A percentile compares a stretch with the other conserved stretches of the same genome.
phyloP scores from a whole-genome alignment of 1,284 basidiomycete genomes.

The Heimioporus retisporus region DNA sequence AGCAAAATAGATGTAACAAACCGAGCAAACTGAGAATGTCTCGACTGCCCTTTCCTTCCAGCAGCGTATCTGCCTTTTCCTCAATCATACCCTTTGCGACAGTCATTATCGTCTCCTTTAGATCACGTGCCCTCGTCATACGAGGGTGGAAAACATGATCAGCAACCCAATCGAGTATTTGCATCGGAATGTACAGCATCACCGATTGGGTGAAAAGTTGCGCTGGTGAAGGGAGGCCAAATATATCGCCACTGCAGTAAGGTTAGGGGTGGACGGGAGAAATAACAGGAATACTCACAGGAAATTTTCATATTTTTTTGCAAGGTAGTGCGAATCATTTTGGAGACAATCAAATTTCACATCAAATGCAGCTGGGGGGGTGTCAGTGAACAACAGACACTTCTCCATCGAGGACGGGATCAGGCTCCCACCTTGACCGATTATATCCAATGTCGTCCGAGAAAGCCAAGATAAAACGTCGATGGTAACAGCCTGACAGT shows the following conservation, averaged over 20 bases:
- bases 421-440: background rate
- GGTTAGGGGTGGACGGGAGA: background rate
- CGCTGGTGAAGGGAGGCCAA: constrained; percentile 24
- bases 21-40: constrained; percentile 57
- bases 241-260: constrained; percentile 26
- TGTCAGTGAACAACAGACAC: background rate
- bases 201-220: constrained; percentile 29
- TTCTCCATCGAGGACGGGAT: background rate
- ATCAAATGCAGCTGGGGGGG: constrained; percentile 51
- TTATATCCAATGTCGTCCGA: background rate
- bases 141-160: constrained; percentile 48
- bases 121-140: constrained; percentile 46
- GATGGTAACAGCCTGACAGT: background rate
- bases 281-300: constrained; percentile 39
- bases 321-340: constrained; percentile 50
- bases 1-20: constrained; percentile 26
- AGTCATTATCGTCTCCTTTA: constrained; percentile 28
- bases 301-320: constrained; percentile 43
- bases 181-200: constrained; percentile 26
- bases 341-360: constrained; percentile 48
- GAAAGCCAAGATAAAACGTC: background rate
- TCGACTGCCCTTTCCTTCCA: constrained; percentile 41
- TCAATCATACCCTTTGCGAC: constrained; percentile 52
- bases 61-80: constrained; percentile 50
- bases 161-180: constrained; percentile 48